phyloP scores from a whole-genome alignment of 2,329 filamentous ascomycete species.

The Arthroderma uncinatum region DNA sequence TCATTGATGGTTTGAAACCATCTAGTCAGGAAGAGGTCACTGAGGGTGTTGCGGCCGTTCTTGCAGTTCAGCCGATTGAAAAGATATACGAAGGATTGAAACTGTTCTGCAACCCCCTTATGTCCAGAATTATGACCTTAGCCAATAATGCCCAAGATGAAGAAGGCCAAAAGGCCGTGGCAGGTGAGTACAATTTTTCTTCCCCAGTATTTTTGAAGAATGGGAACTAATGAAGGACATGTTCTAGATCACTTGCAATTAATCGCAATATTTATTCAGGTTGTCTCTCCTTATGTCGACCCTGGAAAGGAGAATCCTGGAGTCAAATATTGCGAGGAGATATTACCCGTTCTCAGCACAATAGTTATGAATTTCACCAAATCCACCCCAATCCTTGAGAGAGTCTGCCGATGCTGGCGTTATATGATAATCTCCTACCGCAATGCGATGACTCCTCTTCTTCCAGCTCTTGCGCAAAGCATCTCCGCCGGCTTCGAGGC shows the following conservation, averaged over 20 bases:
- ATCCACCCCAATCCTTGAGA: constrained; percentile 81
- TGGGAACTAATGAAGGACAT: constrained; percentile 11
- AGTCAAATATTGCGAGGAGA: constrained; percentile 91
- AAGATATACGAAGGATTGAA: constrained; percentile 80
- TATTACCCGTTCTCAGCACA: constrained; percentile 75
- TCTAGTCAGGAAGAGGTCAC: constrained; percentile 91
- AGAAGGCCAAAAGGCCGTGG: constrained; percentile 71
- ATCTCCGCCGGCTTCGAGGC: constrained; percentile 72
- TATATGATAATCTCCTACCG: constrained; percentile 95
- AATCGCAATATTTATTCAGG: constrained; percentile 79
- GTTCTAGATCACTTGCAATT: constrained; percentile 71
- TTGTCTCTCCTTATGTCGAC: constrained; percentile 61
- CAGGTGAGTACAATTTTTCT: constrained; percentile 44
- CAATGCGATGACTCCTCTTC: constrained; percentile 71
- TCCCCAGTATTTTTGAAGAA: not conserved
- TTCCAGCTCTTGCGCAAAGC: constrained; percentile 78
- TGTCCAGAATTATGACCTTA: constrained; percentile 72
- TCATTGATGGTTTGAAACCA: constrained; percentile 73
- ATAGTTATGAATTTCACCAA: constrained; percentile 78
- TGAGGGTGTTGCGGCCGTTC: constrained; percentile 84
- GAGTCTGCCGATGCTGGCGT: constrained; percentile 89
- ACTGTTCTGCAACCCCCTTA: constrained; percentile 82
- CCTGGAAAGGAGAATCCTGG: constrained; percentile 69
- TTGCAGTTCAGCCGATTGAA: constrained; percentile 69
- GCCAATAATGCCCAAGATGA: constrained; percentile 78